Conservation (phyloP, 1,284 basidiomycete species). For the Ustilago shanxiensis region DNA sequence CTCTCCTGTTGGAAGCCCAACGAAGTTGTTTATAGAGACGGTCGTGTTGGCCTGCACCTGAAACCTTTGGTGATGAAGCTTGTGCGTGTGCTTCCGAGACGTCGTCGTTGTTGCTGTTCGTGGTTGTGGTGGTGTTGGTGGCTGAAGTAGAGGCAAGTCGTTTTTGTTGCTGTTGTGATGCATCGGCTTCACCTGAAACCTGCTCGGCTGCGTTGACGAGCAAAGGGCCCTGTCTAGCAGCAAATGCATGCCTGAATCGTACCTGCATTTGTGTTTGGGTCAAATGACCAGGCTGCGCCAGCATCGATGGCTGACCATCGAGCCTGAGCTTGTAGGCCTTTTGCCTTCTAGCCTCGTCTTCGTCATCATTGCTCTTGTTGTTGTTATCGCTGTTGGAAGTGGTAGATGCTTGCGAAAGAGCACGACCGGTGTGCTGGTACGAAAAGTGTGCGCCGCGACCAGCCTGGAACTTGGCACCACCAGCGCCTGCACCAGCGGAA, state of each 20-base stretch:
- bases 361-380: conserved; percentile 54
- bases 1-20: conserved; percentile 19
- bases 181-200: background rate
- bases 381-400: conserved; percentile 40
- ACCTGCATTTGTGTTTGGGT: conserved; percentile 49
- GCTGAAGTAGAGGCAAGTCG: conserved; percentile 24
- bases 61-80: background rate
- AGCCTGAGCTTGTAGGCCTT: conserved; percentile 50
- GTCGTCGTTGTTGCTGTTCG: background rate
- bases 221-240: conserved; percentile 34
- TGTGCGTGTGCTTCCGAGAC: background rate
- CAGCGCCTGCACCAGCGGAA: conserved; percentile 55
- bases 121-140: background rate
- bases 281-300: conserved; percentile 25
- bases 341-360: conserved; percentile 37
- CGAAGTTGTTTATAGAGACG: conserved; percentile 30
- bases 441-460: conserved; percentile 60
- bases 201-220: conserved; percentile 24
- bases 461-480: conserved; percentile 64
- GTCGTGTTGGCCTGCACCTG: conserved; percentile 16
- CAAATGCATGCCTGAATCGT: conserved; percentile 48
- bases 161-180: conserved; percentile 9
- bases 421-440: conserved; percentile 58
- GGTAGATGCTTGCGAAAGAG: conserved; percentile 54
- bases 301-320: conserved; percentile 19